Evolutionary conservation across 1,284 basidiomycete species (phyloP).

Genomic region (Ceratorhiza oryzae-sativae): DNA sequence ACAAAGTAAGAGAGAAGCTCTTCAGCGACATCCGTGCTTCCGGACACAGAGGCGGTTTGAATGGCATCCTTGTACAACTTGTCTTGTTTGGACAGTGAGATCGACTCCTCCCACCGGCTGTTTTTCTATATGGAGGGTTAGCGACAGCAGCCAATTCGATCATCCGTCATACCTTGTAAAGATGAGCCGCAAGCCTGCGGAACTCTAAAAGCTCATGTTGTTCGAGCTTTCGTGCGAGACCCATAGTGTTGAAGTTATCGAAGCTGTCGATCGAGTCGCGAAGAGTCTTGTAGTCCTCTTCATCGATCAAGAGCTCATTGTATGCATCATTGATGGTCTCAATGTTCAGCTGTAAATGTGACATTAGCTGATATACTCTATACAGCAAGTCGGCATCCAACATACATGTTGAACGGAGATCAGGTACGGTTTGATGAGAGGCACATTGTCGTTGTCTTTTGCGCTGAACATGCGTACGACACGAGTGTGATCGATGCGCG

Average conservation of each 20-base stretch:
- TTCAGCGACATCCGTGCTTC: slow-evolving; percentile 84
- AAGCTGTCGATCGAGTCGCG: slow-evolving; percentile 96
- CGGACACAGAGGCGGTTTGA: slow-evolving; percentile 87
- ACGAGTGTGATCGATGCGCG: slow-evolving; percentile 92
- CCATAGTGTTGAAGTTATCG: slow-evolving; percentile 96
- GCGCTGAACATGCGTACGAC: slow-evolving; percentile 92
- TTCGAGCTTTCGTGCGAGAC: slow-evolving; percentile 86
- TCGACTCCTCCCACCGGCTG: slow-evolving; percentile 92
- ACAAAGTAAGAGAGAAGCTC: slow-evolving; percentile 94
- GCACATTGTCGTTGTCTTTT: slow-evolving; percentile 92
- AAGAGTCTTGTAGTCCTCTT: slow-evolving; percentile 97
- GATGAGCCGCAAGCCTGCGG: slow-evolving; percentile 89
- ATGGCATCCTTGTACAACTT: slow-evolving; percentile 97
- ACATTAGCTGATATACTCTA: background rate
- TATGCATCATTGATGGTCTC: slow-evolving; percentile 98
- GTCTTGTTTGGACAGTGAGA: slow-evolving; percentile 93
- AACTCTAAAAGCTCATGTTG: slow-evolving; percentile 95
- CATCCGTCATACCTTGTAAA: slow-evolving; percentile 82
- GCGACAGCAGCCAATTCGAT: background rate
- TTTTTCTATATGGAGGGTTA: slow-evolving; percentile 74
- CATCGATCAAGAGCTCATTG: slow-evolving; percentile 96
- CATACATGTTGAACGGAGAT: slow-evolving; percentile 93
- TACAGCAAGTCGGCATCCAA: slow-evolving; percentile 29
- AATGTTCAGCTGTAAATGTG: slow-evolving; percentile 75
- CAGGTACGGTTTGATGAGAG: slow-evolving; percentile 93